phyloP scores from a whole-genome alignment of 1,139 yeast species.

The Suhomyces panamericanus region DNA sequence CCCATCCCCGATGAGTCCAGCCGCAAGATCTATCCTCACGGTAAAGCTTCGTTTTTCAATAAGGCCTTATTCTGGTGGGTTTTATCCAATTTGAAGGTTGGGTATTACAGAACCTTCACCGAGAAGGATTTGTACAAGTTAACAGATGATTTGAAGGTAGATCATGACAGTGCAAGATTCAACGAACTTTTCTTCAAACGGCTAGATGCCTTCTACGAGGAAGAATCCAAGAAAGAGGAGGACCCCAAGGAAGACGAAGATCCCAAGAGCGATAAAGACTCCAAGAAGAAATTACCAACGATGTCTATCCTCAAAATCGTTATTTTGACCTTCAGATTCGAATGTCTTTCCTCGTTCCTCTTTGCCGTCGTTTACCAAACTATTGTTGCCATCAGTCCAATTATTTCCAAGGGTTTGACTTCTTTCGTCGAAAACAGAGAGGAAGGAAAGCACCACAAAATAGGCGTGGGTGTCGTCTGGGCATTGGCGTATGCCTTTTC shows the following conservation, averaged over 20 bases:
- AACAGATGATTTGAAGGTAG: constrained; percentile 53
- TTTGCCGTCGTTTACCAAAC: neutral
- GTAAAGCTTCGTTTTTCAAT: constrained; percentile 32
- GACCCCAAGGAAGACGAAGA: constrained; percentile 14
- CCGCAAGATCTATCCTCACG: constrained; percentile 43
- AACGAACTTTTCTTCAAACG: neutral
- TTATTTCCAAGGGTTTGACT: constrained; percentile 45
- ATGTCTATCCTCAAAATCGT: neutral
- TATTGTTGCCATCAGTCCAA: constrained; percentile 21
- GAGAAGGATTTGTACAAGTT: constrained; percentile 62
- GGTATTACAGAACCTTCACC: constrained; percentile 66
- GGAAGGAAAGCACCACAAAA: constrained; percentile 4
- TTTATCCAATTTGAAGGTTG: constrained; percentile 55
- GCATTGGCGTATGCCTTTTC: constrained; percentile 1
- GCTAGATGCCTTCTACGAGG: neutral
- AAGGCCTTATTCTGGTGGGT: constrained; percentile 58
- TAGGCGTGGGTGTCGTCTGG: constrained; percentile 4
- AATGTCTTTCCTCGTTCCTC: neutral
- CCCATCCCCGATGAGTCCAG: constrained; percentile 56
- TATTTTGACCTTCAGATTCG: neutral
- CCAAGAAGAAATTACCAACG: constrained; percentile 8
- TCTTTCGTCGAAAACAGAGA: constrained; percentile 38
- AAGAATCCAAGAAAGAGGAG: constrained; percentile 19
- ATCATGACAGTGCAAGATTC: constrained; percentile 18
- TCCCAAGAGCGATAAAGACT: constrained; percentile 22